Evolutionary conservation across 192 early-diverging fungal genomes (phyloP).

Genomic region (Coemansia sp.): DNA sequence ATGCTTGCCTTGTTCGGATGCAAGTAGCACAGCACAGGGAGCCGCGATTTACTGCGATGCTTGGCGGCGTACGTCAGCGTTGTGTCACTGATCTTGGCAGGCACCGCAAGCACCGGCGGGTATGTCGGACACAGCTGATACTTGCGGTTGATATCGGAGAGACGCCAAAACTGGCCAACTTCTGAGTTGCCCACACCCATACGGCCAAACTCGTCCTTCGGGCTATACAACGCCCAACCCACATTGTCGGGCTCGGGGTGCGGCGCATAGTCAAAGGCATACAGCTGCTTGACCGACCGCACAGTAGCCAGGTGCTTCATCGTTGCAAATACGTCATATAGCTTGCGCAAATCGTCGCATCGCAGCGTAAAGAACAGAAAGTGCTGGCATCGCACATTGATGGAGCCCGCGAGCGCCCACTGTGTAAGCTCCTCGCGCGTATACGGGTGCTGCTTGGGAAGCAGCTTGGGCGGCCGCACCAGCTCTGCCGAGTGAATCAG

Average conservation of each 20-base stretch:
- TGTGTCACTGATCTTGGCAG: constrained; percentile 85
- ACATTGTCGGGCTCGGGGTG: neutral
- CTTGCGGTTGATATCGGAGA: constrained; percentile 72
- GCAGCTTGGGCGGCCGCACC: constrained; percentile 26
- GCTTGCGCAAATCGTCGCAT: constrained; percentile 68
- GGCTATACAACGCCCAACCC: constrained; percentile 82
- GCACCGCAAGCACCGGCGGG: constrained; percentile 80
- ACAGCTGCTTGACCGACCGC: constrained; percentile 70
- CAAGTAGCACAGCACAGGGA: constrained; percentile 89
- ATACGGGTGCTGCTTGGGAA: neutral
- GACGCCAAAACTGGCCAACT: constrained; percentile 71
- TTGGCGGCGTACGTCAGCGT: constrained; percentile 84
- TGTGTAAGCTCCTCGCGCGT: constrained; percentile 18
- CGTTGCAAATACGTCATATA: constrained; percentile 74
- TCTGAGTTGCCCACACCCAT: constrained; percentile 70
- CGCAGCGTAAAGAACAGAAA: constrained; percentile 77
- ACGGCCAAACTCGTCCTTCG: constrained; percentile 75
- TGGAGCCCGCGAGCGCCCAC: constrained; percentile 33
- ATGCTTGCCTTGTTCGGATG: constrained; percentile 88
- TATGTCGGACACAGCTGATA: constrained; percentile 93
- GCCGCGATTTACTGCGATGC: constrained; percentile 87
- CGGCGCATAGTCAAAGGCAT: constrained; percentile 69
- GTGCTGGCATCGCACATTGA: constrained; percentile 77
- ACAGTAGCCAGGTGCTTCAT: constrained; percentile 84
- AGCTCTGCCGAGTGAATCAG: constrained; percentile 77